Percentiles rank a stretch among this genome's conserved stretches.
Evolutionary conservation across 257 asterid species (phyloP).

Genomic region (Penstemon eatonii): DNA sequence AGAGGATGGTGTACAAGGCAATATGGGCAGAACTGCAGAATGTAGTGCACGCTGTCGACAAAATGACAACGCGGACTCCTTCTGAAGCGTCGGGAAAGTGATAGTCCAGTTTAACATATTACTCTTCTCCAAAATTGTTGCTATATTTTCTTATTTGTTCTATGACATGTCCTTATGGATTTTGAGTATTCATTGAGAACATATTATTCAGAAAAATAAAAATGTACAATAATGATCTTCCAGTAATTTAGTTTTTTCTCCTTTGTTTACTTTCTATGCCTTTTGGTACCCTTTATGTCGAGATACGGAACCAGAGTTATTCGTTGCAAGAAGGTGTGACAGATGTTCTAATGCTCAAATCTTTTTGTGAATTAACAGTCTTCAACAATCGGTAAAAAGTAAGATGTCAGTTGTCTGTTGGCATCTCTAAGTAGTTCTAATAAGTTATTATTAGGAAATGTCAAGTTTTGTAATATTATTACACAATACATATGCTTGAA

Average conservation of each 20-base stretch:
- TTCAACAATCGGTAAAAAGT: too few species aligned
- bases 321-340: neutral
- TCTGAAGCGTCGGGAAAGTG: conserved; percentile 56
- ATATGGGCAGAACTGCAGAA: conserved; percentile 98
- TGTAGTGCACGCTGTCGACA: conserved; percentile 93
- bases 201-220: too few species aligned
- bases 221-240: too few species aligned
- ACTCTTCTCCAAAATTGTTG: neutral
- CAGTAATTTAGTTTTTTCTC: neutral
- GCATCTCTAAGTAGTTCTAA: too few species aligned
- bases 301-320: neutral
- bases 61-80: conserved; percentile 90
- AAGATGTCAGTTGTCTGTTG: too few species aligned
- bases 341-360: neutral
- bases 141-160: neutral
- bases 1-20: conserved; percentile 99
- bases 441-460: too few species aligned
- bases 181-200: neutral
- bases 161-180: neutral
- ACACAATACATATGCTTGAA: too few species aligned
- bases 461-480: too few species aligned
- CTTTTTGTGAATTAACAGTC: too few species aligned
- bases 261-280: neutral
- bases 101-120: conserved; percentile 1
- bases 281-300: neutral